Base-by-base conservation (phyloP, 2,329 filamentous ascomycete genomes). In the Fusarium pseudonygamai region DNA sequence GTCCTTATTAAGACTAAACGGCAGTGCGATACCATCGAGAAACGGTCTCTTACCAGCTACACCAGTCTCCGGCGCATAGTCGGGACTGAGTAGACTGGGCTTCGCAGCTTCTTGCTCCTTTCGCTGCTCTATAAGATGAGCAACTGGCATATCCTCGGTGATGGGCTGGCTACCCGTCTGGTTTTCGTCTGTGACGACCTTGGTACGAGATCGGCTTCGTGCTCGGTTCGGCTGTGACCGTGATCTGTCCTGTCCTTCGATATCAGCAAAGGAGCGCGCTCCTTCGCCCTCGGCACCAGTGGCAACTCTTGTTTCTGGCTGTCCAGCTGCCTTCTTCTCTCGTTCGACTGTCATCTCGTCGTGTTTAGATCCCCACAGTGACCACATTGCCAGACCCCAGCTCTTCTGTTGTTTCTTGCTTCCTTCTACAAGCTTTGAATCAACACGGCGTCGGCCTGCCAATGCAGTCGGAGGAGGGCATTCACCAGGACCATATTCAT, bases 301-400 rank as follows among this genome's bases (percentile, higher is more conserved):
- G 3, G 83, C 83, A 47, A 78, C 73, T 32, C 77, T 73, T 3
- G 73, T 64, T 24, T 78, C 78, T 5, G 79, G 77, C 32, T 80
- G 76, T 64, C 82, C 81, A 5, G 86, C 85, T 2, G 86, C 86
- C 71, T 87, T 85, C 59, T 87, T 80, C 79, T 91, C 89, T 7
- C 89, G 84, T 52, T 86, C 84, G 7, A 97, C 87, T 0, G 93
- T 93, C 70, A 87, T 87, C 80, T 96, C 89, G 79, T 98, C 96
- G 78, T 98, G 94, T 79, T 93, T 97, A 50, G 92, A 95, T 20
- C 94, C 95, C 93, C 95, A 97, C 3, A 92, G 86, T 56, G 91
- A 93, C 96, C 96, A 98, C 73, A 98, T 84, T 6, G 91, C 90
- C 80, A 98, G 85, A 13, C 93, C 93, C 82, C 92, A 89, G 73